Base-by-base conservation (phyloP, 345 rosid genomes). In the Aquilaria yunnanensis region DNA sequence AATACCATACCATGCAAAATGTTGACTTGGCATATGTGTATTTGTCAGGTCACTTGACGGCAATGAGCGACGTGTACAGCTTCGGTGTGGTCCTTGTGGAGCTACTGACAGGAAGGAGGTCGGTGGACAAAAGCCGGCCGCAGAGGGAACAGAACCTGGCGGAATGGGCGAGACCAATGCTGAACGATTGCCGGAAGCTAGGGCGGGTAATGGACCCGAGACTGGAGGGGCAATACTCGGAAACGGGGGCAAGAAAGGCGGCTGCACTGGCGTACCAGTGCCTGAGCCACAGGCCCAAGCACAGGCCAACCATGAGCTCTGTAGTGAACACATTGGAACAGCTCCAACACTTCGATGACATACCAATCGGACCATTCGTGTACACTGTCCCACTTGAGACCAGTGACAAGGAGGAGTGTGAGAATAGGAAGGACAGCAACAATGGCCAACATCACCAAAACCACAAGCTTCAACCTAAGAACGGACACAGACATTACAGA, bases 201-300 rank as follows among this genome's bases (percentile, higher is more conserved):
- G 7, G 75, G 32, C 72, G 98, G 47, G 74, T 89, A 72, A 85
- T 92, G 88, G 98, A 92, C 65, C 93, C 91, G 0, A 81, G 96
- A 66, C 86, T 92, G 7, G 98, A 92, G 70, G 96, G 93, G 9
- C 96, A 80, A 60, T 92, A 87, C 81, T 87, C 98, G 0, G 98
- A 92, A 70, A 62, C 76, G 0, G 98, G 96, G 1, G 91, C 90
- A 2, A 68, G 71, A 54, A 87, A 87, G 67, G 98, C 90, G 32
- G 96, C 96, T 9, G 80, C 83, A 52, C 64, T 92, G 75, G 96
- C 98, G 1, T 85, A 89, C 65, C 83, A 51, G 61, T 92, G 96
- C 79, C 78, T 92, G 57, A 84, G 96, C 63, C 83, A 84, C 57
- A 67, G 96, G 69, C 87, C 96, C 0, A 92, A 87, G 78, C 85